These are phyloP conservation scores for Aspergillus sclerotiicarbonarius DNA, from an alignment of 495 filamentous ascomycete species.

Conservation along the genomic window DNA sequence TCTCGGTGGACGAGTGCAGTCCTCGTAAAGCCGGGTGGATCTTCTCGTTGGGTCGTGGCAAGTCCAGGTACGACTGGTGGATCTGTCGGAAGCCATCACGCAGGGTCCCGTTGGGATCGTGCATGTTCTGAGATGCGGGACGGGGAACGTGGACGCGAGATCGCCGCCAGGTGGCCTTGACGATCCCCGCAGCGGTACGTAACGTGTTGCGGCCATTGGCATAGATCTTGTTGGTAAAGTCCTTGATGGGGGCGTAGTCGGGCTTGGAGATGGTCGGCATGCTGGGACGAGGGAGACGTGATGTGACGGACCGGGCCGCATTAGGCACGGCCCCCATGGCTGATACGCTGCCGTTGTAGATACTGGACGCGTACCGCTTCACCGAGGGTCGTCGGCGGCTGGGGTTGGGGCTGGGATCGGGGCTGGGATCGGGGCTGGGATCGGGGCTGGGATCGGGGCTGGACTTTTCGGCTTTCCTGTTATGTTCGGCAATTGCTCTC, in stretches of 20 bases:
- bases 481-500: not conserved
- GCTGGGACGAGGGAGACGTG: not conserved
- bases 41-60: not conserved
- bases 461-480: not conserved
- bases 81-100: conserved; percentile 1
- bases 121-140: not conserved
- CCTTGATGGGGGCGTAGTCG: not conserved
- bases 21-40: not conserved
- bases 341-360: not conserved
- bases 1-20: not conserved
- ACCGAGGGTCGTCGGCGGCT: not conserved
- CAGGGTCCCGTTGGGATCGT: not conserved
- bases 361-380: not conserved
- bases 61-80: not conserved
- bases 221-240: not conserved
- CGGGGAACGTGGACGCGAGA: not conserved
- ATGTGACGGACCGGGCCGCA: not conserved
- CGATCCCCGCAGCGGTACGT: not conserved
- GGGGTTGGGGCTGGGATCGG: not conserved
- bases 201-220: not conserved
- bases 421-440: too few species aligned
- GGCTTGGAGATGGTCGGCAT: not conserved
- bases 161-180: not conserved
- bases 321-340: not conserved
- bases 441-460: not conserved